phyloP scores from a whole-genome alignment of 75 land plant genomes.

The Selaginella moellendorffii region DNA sequence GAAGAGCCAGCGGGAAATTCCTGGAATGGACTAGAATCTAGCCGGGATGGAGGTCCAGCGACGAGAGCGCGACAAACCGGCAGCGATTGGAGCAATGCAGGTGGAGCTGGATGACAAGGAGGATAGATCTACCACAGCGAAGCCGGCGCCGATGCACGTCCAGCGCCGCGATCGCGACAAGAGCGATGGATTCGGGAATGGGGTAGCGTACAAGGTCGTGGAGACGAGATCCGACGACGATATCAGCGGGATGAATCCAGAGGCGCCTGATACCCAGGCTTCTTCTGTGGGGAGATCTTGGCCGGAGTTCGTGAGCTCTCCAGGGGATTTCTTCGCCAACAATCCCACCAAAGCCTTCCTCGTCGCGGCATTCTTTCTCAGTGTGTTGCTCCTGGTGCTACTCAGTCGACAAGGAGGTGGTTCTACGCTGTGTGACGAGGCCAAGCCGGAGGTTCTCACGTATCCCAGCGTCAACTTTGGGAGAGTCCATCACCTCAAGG shows the following conservation, averaged over 20 bases:
- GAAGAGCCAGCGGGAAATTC: too few relatives aligned
- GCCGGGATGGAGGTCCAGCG: not conserved
- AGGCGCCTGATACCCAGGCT: not conserved
- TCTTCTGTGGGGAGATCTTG: too few relatives aligned
- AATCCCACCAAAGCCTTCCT: not conserved
- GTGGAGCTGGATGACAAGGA: not conserved
- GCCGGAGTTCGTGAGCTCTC: too few relatives aligned
- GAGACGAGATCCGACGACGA: not conserved
- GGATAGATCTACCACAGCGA: not conserved
- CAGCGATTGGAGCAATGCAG: not conserved
- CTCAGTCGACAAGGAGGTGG: not conserved
- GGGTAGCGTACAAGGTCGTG: not conserved
- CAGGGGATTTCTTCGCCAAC: not conserved
- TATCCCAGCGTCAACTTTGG: constrained; percentile 1
- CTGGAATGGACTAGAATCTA: too few relatives aligned
- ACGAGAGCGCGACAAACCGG: not conserved
- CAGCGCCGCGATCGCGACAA: not conserved
- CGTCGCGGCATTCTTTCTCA: not conserved
- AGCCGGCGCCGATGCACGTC: not conserved
- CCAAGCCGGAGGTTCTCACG: not conserved
- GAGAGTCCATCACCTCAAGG: not conserved
- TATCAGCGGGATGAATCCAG: not conserved
- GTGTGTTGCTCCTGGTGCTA: not conserved
- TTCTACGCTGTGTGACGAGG: not conserved
- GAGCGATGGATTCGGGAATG: not conserved